Percentiles rank a stretch among this genome's conserved stretches.
These are phyloP conservation scores for Metarhizium anisopliae DNA, from an alignment of 2,329 filamentous ascomycete species.

Conservation along the genomic window DNA sequence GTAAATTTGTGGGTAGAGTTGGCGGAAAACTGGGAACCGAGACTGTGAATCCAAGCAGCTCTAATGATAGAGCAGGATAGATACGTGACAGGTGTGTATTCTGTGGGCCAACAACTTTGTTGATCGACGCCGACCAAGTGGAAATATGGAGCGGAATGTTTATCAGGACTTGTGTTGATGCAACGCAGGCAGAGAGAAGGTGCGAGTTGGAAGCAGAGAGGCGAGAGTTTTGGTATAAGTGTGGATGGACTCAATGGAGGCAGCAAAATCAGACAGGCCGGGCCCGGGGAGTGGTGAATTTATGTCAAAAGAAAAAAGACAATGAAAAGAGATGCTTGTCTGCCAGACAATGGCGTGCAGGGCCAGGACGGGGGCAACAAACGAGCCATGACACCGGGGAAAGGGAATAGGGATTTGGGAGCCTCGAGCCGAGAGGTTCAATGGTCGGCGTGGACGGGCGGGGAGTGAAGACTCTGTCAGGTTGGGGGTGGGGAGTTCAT, in stretches of 20 bases:
- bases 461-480: background rate
- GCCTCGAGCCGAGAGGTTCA: background rate
- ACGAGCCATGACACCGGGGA: background rate
- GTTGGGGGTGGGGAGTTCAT: background rate
- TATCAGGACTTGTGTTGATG: background rate
- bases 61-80: background rate
- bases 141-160: background rate
- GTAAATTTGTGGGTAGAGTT: slow-evolving; percentile 15
- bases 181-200: background rate
- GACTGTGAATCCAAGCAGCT: background rate
- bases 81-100: background rate
- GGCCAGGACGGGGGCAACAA: background rate
- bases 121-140: background rate
- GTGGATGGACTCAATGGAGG: background rate
- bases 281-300: background rate
- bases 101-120: background rate
- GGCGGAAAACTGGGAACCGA: slow-evolving; percentile 9
- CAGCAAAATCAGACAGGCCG: background rate
- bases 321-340: background rate
- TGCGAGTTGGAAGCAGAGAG: background rate
- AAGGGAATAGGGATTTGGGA: background rate
- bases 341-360: background rate
- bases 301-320: background rate
- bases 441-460: background rate
- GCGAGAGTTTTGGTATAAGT: background rate